A percentile compares a stretch with the other conserved stretches of the same genome.
These are phyloP conservation scores for Phascolomyces articulosus DNA, from an alignment of 371 early-diverging fungal genomes.

Conservation along the genomic window DNA sequence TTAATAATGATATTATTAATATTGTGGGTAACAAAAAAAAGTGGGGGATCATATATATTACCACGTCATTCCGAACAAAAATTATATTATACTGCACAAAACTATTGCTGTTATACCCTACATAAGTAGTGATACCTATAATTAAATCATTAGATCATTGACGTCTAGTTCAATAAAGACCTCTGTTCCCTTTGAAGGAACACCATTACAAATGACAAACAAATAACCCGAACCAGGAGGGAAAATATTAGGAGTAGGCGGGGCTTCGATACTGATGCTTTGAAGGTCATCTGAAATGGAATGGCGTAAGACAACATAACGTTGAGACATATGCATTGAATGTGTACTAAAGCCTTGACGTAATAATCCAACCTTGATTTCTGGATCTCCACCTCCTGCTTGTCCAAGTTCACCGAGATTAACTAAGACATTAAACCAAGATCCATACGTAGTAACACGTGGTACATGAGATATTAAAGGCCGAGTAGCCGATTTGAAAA, in stretches of 20 bases:
- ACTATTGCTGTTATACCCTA: too few relatives aligned
- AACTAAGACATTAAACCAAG: conserved; percentile 31
- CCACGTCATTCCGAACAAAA: too few relatives aligned
- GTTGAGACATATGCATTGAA: conserved; percentile 66
- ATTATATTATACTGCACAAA: too few relatives aligned
- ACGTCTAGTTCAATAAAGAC: conserved; percentile 28
- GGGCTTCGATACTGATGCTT: conserved; percentile 40
- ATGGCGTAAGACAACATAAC: conserved; percentile 46
- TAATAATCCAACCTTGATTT: conserved; percentile 41
- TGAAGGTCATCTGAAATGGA: conserved; percentile 28
- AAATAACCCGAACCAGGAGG: conserved; percentile 64
- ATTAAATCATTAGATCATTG: conserved; percentile 14
- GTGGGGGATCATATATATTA: too few relatives aligned
- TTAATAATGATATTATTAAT: too few relatives aligned
- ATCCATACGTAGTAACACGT: conserved; percentile 35
- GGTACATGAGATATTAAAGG: conserved; percentile 54
- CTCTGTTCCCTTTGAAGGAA: conserved; percentile 47
- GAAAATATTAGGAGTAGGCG: conserved; percentile 58
- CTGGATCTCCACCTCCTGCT: conserved; percentile 27
- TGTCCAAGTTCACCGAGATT: conserved; percentile 29
- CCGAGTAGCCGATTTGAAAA: conserved; percentile 45
- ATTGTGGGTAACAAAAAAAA: too few relatives aligned
- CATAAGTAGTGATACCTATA: too few relatives aligned
- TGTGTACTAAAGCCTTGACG: conserved; percentile 65
- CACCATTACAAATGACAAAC: conserved; percentile 56